Base-by-base conservation (phyloP, 2,329 filamentous ascomycete species). In the Pseudogymnoascus verrucosus region DNA sequence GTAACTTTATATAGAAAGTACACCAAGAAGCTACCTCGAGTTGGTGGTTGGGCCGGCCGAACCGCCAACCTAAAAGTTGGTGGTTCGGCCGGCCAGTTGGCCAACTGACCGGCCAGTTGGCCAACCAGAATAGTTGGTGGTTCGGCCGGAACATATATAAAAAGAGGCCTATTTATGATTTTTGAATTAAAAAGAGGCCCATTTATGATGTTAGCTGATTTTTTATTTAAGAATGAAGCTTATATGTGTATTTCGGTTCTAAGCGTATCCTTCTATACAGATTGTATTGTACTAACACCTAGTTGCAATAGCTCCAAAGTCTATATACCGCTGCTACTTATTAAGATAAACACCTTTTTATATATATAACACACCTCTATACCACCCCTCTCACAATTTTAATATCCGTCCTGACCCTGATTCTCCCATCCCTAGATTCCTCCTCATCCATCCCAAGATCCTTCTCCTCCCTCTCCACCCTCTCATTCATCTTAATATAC, bases 381-480 rank as follows among this genome's bases (percentile, higher is more conserved):
- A 12, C 10, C 8, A 2, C n/a, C n/a, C 26, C 47, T 19, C 26
- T 57, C 7, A 31, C 26, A 4, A 57, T 19, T 7, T 57, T 31
- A 5, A 57, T 57, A 57, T 57, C 47, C 47, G 47, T 57, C 26
- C 47, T 57, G 10, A 57, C 47, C 12, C n/a, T 57, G 26, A 57
- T 57, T 34, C 31, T 57, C 26, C 47, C 47, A 19, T 34, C 47
- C n/a, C 47, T 19, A 19, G 5, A 3, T 12, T 34, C 47, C 26
- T 57, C 47, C 10, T 34, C 47, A n/a, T 57, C 47, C 28, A 16
- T 19, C 10, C 47, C 28, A 4, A 26, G 2, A 19, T 23, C 28
- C 59, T 51, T 54, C 5, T 59, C 62, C 14, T 65, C 42, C 11
- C 59, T 61, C 40, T 42, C 64, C 47, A 37, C 60, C 62, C 54